Evolutionary conservation across 768 basidiomycete species (phyloP).

Genomic region (Panaeolus papilionaceus): DNA sequence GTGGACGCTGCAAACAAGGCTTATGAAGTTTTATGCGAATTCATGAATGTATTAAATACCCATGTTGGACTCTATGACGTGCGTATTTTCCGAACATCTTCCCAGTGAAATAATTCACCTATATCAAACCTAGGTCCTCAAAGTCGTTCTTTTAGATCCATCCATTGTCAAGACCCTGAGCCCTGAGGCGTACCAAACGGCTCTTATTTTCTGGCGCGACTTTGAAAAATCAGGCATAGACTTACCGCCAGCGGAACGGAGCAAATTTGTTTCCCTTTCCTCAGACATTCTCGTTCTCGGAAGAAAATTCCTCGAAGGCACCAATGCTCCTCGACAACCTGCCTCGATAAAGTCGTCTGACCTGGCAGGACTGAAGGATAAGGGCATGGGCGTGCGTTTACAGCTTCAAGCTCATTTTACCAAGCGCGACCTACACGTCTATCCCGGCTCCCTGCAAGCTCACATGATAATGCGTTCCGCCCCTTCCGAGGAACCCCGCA

Average conservation of each 20-base stretch:
- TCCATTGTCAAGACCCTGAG: conserved; percentile 69
- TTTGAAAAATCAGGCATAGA: conserved; percentile 98
- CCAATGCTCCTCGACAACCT: conserved; percentile 66
- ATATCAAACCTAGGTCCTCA: conserved; percentile 60
- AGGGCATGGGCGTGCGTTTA: conserved; percentile 76
- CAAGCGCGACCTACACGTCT: conserved; percentile 76
- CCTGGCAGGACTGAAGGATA: conserved; percentile 74
- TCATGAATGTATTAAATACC: conserved; percentile 97
- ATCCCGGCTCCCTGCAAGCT: conserved; percentile 88
- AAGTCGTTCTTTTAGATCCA: conserved; percentile 70
- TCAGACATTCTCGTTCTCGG: conserved; percentile 90
- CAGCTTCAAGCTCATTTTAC: conserved; percentile 81
- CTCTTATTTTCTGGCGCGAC: conserved; percentile 93
- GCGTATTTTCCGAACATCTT: conserved; percentile 37
- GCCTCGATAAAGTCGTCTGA: conserved; percentile 72
- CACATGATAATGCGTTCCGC: conserved; percentile 93
- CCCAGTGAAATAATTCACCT: conserved; percentile 25
- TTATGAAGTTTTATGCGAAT: conserved; percentile 93
- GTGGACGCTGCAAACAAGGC: conserved; percentile 82
- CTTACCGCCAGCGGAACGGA: conserved; percentile 77
- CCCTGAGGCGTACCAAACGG: conserved; percentile 83
- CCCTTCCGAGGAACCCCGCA: conserved; percentile 81
- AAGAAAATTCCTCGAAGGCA: conserved; percentile 81
- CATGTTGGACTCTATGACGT: conserved; percentile 90
- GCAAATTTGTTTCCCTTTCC: conserved; percentile 87